Conservation (phyloP, 2,329 filamentous ascomycete genomes). For the Claviceps spartinae region DNA sequence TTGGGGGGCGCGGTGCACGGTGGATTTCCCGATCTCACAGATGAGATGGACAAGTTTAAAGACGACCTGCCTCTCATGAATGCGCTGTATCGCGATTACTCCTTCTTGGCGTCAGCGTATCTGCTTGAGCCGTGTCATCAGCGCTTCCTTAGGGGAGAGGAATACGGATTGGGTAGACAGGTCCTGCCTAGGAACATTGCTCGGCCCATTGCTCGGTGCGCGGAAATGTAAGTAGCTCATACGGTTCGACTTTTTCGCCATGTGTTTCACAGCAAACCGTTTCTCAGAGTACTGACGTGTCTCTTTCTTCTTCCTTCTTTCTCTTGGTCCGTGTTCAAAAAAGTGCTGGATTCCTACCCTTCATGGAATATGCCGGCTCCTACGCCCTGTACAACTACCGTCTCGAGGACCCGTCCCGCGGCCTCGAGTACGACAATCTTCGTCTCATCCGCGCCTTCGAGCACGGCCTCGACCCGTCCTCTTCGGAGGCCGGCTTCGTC, state of each 20-base stretch:
- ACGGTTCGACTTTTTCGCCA: not conserved
- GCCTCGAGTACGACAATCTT: constrained; percentile 53
- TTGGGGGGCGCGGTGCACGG: constrained; percentile 62
- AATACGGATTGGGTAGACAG: constrained; percentile 66
- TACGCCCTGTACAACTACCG: constrained; percentile 59
- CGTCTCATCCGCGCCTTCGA: constrained; percentile 86
- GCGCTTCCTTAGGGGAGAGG: constrained; percentile 53
- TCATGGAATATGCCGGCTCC: constrained; percentile 72
- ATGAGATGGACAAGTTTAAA: constrained; percentile 56
- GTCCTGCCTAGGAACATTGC: constrained; percentile 61
- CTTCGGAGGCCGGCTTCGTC: constrained; percentile 92
- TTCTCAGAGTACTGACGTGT: not conserved
- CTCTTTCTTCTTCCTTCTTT: not conserved
- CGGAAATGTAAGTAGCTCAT: constrained; percentile 57
- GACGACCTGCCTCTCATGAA: constrained; percentile 68
- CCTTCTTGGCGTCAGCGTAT: constrained; percentile 80
- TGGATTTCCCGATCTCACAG: constrained; percentile 66
- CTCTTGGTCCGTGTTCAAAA: not conserved
- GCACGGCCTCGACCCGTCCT: constrained; percentile 69
- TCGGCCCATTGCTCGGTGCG: constrained; percentile 71
- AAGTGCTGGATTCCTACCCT: constrained; percentile 66
- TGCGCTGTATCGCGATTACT: constrained; percentile 82
- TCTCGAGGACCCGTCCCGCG: constrained; percentile 39
- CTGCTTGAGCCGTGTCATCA: constrained; percentile 84
- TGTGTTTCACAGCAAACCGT: not conserved